phyloP scores from a whole-genome alignment of 2,329 filamentous ascomycete genomes.

The Fusarium nisikadoi region DNA sequence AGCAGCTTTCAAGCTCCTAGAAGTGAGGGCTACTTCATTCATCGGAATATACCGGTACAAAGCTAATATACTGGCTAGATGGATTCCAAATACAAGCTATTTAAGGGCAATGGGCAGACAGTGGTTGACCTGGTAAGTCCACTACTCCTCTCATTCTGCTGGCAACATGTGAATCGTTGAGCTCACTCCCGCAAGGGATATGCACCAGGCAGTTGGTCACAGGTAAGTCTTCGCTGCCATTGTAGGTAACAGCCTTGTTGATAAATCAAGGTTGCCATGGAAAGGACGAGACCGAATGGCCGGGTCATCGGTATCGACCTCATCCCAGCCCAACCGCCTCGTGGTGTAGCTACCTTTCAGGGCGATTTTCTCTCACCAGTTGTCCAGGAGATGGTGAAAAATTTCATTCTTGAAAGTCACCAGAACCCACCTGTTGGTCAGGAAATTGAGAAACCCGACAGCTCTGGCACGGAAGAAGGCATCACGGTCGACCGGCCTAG shows the following conservation, averaged over 20 bases:
- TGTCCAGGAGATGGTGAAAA: constrained; percentile 80
- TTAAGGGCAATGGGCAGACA: constrained; percentile 77
- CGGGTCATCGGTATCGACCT: constrained; percentile 92
- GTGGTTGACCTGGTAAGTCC: constrained; percentile 84
- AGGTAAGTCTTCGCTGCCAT: constrained; percentile 55
- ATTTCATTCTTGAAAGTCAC: constrained; percentile 74
- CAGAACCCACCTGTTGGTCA: constrained; percentile 23
- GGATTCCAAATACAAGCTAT: constrained; percentile 82
- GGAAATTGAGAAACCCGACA: not conserved
- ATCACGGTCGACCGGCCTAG: constrained; percentile 58
- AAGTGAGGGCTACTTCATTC: constrained; percentile 61
- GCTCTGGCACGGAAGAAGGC: constrained; percentile 36
- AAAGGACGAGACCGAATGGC: constrained; percentile 79
- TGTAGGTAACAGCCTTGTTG: not conserved
- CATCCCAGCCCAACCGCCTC: constrained; percentile 89
- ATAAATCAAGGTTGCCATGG: constrained; percentile 75
- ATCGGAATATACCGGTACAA: no score
- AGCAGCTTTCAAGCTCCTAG: constrained; percentile 91
- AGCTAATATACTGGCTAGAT: constrained; percentile 63
- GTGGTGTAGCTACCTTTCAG: constrained; percentile 93
- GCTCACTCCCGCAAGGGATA: constrained; percentile 68
- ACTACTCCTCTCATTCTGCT: not conserved
- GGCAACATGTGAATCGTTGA: not conserved
- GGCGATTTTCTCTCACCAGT: constrained; percentile 85
- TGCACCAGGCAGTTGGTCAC: constrained; percentile 79